Evolutionary conservation across 768 basidiomycete genomes (phyloP).

Genomic region (Boletus reticulatus): DNA sequence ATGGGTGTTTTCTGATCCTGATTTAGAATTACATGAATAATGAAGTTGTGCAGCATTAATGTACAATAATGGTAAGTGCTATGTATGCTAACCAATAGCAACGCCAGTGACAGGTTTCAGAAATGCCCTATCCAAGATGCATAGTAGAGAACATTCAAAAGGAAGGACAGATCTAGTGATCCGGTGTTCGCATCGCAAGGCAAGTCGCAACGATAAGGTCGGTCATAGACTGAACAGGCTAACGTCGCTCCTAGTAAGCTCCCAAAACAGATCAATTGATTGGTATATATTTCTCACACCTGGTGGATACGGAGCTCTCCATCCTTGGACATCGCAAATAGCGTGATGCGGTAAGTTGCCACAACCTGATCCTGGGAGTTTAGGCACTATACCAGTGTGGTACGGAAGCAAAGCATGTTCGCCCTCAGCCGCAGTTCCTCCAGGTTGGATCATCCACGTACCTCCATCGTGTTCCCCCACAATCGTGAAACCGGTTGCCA

Average conservation of each 20-base stretch:
- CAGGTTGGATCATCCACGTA: slow-evolving; percentile 6
- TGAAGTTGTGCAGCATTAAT: not conserved
- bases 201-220: slow-evolving; percentile 33
- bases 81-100: not conserved
- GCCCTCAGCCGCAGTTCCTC: too few species aligned
- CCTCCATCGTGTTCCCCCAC: slow-evolving; percentile 20
- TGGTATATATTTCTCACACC: slow-evolving; percentile 13
- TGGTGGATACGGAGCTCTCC: slow-evolving; percentile 30
- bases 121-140: not conserved
- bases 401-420: too few species aligned
- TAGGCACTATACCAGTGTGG: slow-evolving; percentile 19
- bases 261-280: not conserved
- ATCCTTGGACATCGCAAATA: slow-evolving; percentile 30
- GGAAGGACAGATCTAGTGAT: slow-evolving; percentile 14
- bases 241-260: not conserved
- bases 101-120: not conserved
- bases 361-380: slow-evolving; percentile 21
- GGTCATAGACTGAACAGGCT: slow-evolving; percentile 25
- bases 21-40: not conserved
- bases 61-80: slow-evolving; percentile 4
- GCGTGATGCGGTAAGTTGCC: slow-evolving; percentile 31
- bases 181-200: slow-evolving; percentile 31
- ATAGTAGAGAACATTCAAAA: not conserved
- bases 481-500: slow-evolving; percentile 19
- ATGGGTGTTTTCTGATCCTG: not conserved